Percentiles rank a stretch among this genome's conserved stretches.
Conservation (phyloP, 73 alveolate species). For the Paramecium biaurelia region DNA sequence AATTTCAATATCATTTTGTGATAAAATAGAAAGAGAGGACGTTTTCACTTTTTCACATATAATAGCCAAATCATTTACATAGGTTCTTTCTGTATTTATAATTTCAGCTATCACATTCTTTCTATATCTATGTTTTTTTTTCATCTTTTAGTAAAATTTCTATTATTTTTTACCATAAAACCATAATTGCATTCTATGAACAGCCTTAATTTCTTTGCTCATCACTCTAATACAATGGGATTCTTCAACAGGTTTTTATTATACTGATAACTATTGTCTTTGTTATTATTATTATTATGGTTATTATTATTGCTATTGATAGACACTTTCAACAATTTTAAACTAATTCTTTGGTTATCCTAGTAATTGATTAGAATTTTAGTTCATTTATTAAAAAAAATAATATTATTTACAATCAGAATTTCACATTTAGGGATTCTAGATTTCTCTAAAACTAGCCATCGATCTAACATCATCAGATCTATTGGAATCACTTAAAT, state of each 20-base stretch:
- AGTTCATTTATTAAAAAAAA: neutral
- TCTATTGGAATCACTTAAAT: constrained; percentile 14
- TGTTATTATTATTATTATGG: neutral
- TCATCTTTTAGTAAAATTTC: constrained; percentile 3
- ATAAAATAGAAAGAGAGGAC: neutral
- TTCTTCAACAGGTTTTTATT: neutral
- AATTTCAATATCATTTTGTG: neutral
- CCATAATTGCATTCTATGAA: neutral
- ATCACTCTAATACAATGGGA: neutral
- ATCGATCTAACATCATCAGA: constrained; percentile 39
- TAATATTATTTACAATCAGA: neutral
- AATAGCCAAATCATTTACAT: neutral
- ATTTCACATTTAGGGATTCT: neutral
- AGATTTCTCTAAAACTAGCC: constrained; percentile 4
- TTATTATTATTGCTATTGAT: neutral
- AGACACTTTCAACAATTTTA: neutral
- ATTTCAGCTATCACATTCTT: constrained; percentile 34
- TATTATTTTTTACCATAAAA: neutral
- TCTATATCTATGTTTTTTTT: constrained; percentile 39
- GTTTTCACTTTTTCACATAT: neutral
- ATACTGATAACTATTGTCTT: neutral
- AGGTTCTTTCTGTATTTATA: constrained; percentile 22
- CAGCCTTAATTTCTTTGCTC: constrained; percentile 3
- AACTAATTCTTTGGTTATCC: neutral
- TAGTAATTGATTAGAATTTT: neutral